Evolutionary conservation across 768 basidiomycete species (phyloP).

Genomic region (Kwoniella europaea): DNA sequence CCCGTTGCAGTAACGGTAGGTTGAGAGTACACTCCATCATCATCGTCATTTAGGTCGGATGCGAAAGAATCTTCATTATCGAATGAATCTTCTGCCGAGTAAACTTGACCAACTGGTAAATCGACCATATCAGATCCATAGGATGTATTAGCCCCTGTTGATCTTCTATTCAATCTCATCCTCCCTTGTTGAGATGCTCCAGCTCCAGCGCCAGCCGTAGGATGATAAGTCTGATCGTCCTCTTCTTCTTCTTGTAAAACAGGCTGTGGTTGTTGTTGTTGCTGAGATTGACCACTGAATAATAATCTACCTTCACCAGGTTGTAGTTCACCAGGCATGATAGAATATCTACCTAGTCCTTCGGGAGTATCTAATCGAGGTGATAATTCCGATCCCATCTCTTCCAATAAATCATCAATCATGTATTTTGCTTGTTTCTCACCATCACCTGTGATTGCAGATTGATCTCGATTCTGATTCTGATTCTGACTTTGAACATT

Average conservation of each 20-base stretch:
- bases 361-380: constrained; percentile 50
- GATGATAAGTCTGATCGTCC: constrained; percentile 18
- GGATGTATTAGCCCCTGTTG: constrained; percentile 46
- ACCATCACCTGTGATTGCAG: constrained; percentile 6
- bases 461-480: not conserved
- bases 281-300: constrained; percentile 12
- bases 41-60: constrained; percentile 12
- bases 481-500: not conserved
- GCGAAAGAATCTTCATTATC: constrained; percentile 41
- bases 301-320: constrained; percentile 16
- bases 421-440: constrained; percentile 64
- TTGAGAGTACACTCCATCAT: not conserved
- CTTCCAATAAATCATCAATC: constrained; percentile 68
- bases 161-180: constrained; percentile 19
- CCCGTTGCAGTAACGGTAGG: constrained; percentile 8
- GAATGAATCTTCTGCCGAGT: constrained; percentile 17
- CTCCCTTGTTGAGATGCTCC: constrained; percentile 3
- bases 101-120: constrained; percentile 25
- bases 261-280: constrained; percentile 7
- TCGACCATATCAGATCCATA: constrained; percentile 44
- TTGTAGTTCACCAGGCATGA: constrained; percentile 32
- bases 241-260: constrained; percentile 17
- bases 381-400: constrained; percentile 42
- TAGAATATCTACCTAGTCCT: constrained; percentile 45
- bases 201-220: not conserved